These are phyloP conservation scores for Plantago elongata DNA, from an alignment of 257 asterid species.

Conservation along the genomic window DNA sequence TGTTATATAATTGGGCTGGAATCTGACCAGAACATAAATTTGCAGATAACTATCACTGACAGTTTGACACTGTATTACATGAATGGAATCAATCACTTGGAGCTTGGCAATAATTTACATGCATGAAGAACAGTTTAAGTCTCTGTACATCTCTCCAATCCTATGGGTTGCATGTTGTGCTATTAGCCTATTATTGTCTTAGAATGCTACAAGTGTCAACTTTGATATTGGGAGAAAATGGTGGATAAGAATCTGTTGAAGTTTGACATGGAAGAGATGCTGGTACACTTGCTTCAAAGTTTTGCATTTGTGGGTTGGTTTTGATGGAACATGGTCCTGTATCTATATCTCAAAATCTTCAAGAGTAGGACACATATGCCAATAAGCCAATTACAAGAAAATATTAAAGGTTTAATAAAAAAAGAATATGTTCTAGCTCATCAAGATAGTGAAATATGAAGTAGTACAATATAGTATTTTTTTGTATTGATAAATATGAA, in stretches of 20 bases:
- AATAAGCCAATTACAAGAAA: too few relatives aligned
- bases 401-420: not conserved
- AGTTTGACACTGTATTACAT: slow-evolving; percentile 11
- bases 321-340: slow-evolving; percentile 1
- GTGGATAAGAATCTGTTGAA: slow-evolving; percentile 16
- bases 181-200: not conserved
- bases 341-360: too few relatives aligned
- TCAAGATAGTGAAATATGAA: too few relatives aligned
- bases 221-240: slow-evolving; percentile 15
- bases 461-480: too few relatives aligned
- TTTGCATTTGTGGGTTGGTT: slow-evolving; percentile 7
- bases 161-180: not conserved
- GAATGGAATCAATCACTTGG: not conserved
- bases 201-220: slow-evolving; percentile 18
- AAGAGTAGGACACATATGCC: too few relatives aligned
- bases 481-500: too few relatives aligned
- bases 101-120: not conserved
- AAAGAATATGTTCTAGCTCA: not conserved
- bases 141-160: not conserved
- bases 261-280: not conserved
- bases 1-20: not conserved
- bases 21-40: slow-evolving; percentile 2
- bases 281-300: not conserved
- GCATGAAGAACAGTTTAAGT: not conserved
- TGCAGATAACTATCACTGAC: not conserved